Evolutionary conservation across 345 rosid genomes (phyloP).

Genomic region (Corchorus capsularis): DNA sequence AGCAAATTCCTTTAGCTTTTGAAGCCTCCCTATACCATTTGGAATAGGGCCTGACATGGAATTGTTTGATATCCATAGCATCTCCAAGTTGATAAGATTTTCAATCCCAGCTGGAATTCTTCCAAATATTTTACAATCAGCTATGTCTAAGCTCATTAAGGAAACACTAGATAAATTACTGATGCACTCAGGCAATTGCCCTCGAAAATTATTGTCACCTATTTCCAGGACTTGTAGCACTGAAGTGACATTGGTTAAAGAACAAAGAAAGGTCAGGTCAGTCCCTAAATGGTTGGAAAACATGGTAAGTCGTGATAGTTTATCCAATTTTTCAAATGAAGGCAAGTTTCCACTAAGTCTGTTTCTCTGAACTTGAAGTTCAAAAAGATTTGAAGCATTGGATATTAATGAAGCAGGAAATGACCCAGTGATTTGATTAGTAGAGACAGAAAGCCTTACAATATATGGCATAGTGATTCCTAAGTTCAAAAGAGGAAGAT

Average conservation of each 20-base stretch:
- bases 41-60: background rate
- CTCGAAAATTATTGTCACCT: constrained; percentile 9
- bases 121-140: no score
- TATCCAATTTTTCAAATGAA: background rate
- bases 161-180: constrained; percentile 23
- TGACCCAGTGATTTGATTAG: constrained; percentile 7
- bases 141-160: no score
- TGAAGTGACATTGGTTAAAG: constrained; percentile 23
- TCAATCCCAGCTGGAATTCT: constrained; percentile 11
- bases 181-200: constrained; percentile 18
- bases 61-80: background rate
- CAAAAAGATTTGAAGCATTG: constrained; percentile 4
- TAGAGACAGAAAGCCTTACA: background rate
- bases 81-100: constrained; percentile 8
- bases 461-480: constrained; percentile 22
- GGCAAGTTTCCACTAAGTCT: constrained; percentile 11
- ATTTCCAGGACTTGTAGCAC: background rate
- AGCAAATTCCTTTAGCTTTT: background rate
- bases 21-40: background rate
- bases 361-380: background rate
- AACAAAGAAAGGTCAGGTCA: constrained; percentile 22
- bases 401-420: constrained; percentile 1
- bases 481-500: constrained; percentile 9
- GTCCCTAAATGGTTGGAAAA: constrained; percentile 1
- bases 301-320: background rate